phyloP scores from a whole-genome alignment of 768 basidiomycete species.

The Pleurotus sapidus region DNA sequence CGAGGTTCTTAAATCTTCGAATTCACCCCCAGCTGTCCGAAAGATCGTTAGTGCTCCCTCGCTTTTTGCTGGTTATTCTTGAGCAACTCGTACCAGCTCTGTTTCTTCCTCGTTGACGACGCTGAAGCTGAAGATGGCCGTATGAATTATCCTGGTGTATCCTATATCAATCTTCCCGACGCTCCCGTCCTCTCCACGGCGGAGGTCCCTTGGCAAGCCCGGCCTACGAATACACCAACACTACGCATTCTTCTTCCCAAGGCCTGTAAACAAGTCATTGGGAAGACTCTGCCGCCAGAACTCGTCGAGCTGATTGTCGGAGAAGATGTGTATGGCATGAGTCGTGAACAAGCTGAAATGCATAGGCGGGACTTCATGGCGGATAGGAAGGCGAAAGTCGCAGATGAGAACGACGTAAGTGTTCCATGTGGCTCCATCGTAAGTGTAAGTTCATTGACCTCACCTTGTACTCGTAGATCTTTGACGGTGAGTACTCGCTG shows the following conservation, averaged over 20 bases:
- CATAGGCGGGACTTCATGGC: slow-evolving; percentile 9
- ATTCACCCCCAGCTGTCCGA: background rate
- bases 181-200: background rate
- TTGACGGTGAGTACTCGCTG: background rate
- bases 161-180: background rate
- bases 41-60: background rate
- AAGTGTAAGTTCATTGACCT: background rate
- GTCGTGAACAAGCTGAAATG: slow-evolving; percentile 7
- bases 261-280: background rate
- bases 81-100: background rate
- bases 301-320: slow-evolving; percentile 1
- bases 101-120: slow-evolving; percentile 4
- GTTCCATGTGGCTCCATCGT: background rate
- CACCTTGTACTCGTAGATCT: background rate
- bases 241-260: background rate
- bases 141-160: background rate
- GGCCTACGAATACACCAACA: background rate
- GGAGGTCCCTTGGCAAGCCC: background rate
- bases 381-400: slow-evolving; percentile 2
- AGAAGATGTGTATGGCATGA: background rate
- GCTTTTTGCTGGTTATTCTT: no score
- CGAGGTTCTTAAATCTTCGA: background rate
- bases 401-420: background rate
- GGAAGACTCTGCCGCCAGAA: background rate
- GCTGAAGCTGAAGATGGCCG: background rate